A percentile compares a stretch with the other conserved stretches of the same genome.
phyloP scores from a whole-genome alignment of 306 rosid genomes.

The Rosa rugosa region DNA sequence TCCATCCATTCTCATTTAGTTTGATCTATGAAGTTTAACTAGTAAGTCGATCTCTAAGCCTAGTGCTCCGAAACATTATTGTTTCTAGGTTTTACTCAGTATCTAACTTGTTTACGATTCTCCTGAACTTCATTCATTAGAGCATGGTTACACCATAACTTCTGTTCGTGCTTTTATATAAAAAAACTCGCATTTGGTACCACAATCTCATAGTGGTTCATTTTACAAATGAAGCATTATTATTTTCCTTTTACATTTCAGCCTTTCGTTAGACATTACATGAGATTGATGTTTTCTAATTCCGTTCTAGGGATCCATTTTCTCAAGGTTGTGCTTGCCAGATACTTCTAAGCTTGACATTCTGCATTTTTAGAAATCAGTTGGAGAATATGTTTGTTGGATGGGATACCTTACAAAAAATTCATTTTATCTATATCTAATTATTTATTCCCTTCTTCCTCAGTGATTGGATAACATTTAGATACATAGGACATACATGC shows the following conservation, averaged over 20 bases:
- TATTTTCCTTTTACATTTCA: background rate
- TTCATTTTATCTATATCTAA: background rate
- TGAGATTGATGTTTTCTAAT: background rate
- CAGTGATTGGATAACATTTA: background rate
- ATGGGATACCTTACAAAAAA: background rate
- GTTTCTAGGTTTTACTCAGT: background rate
- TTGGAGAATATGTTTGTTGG: background rate
- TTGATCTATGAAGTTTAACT: no score
- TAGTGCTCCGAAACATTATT: background rate
- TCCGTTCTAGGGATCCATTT: background rate
- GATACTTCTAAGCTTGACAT: background rate
- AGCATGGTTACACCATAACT: background rate
- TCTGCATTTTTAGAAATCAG: background rate
- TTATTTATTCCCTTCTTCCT: background rate
- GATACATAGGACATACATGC: constrained; percentile 1
- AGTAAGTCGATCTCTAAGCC: no score
- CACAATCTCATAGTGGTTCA: no score
- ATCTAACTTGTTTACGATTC: background rate
- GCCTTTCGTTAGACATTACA: background rate
- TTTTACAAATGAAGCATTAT: no score
- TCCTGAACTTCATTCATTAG: background rate
- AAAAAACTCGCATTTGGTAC: no score
- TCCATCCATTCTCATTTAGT: background rate
- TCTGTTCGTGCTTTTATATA: background rate
- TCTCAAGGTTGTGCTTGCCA: background rate